Evolutionary conservation across 139 green algal species (phyloP).

Genomic region (Coelastrella sp.): DNA sequence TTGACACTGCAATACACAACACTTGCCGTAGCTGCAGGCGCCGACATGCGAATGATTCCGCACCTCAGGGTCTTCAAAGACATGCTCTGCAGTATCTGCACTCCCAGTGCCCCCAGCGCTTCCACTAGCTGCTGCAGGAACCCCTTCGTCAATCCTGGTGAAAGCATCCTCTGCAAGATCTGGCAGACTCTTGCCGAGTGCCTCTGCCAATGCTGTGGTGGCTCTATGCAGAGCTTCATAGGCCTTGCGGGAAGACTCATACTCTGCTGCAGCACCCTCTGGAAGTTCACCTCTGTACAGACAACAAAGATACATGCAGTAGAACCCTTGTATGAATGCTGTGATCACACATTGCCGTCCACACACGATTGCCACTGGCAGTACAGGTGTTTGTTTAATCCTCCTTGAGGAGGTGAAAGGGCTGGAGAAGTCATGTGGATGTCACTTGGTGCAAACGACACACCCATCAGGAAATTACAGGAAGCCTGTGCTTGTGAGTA

Average conservation of each 20-base stretch:
- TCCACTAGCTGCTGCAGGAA: background rate
- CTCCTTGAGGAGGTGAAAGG: too few relatives aligned
- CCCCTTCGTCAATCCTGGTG: slow-evolving; percentile 58
- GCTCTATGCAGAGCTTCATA: slow-evolving; percentile 54
- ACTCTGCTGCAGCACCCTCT: slow-evolving; percentile 76
- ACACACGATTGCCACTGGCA: too few relatives aligned
- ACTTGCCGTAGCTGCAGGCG: too few relatives aligned
- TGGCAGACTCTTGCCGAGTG: slow-evolving; percentile 74
- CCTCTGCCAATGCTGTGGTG: slow-evolving; percentile 60
- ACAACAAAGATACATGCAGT: background rate
- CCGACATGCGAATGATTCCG: too few relatives aligned
- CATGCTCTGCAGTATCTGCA: slow-evolving; percentile 32
- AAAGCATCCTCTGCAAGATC: slow-evolving; percentile 73
- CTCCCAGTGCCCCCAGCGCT: slow-evolving; percentile 2
- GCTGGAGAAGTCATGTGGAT: too few relatives aligned
- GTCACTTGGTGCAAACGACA: too few relatives aligned
- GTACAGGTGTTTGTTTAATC: too few relatives aligned
- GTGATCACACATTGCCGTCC: too few relatives aligned
- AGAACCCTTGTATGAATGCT: too few relatives aligned
- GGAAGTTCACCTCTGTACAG: slow-evolving; percentile 80
- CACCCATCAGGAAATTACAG: too few relatives aligned
- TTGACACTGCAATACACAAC: too few relatives aligned
- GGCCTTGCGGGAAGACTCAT: slow-evolving; percentile 75
- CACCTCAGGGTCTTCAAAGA: slow-evolving; percentile 93
- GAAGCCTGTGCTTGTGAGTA: too few relatives aligned